Base-by-base conservation (phyloP, 1,284 basidiomycete genomes). In the Papiliotrema terrestris region DNA sequence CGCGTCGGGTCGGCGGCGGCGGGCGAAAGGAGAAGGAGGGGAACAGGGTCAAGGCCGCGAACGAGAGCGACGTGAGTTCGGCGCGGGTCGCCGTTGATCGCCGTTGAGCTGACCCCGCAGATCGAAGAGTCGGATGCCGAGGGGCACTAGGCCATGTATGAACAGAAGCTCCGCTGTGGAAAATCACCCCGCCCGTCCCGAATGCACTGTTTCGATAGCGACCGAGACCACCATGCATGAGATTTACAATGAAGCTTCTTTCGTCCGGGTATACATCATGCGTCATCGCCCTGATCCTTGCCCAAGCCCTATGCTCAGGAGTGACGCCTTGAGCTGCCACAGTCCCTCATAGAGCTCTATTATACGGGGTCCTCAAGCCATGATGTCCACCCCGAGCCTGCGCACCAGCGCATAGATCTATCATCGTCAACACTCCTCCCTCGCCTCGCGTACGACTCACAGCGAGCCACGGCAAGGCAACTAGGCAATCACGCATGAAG, bases 91-190 rank as follows among this genome's bases (percentile, higher is more conserved):
- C 22, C 32, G 36, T 8, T 36, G 25, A 36, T 1, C n/a, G 29
- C 26, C 25, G 26, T 42, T 35, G 23, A 5, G 51, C 63, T 63
- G 57, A 66, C 51, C n/a, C 29, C 9, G 38, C 54, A 74, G 72
- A 74, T 75, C 54, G 73, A 75, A 60, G 73, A 75, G 61, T 68
- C 65, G 50, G 73, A 75, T 51, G 73, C 64, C 26, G 73, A 75
- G 48, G 62, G 59, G 39, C 52, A 42, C 22, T 45, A 35, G 29
- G 15, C 35, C 14, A 19, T 36, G 46, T 19, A 8, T 25, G 38
- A 8, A 19, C 23, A 37, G 3, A 14, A 39, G 11, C 20, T 13
- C 13, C 17, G 17, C 17, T 3, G n/a, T 14, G 8, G 39, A 41
- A n/a, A 22, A 41, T 22, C 5, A 41, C 20, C 8, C 39, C 5